Evolutionary conservation across 208 protist genomes (phyloP), one percentile per base, ranked within the genome.

Genomic region (Wallacemonas sp.): DNA sequence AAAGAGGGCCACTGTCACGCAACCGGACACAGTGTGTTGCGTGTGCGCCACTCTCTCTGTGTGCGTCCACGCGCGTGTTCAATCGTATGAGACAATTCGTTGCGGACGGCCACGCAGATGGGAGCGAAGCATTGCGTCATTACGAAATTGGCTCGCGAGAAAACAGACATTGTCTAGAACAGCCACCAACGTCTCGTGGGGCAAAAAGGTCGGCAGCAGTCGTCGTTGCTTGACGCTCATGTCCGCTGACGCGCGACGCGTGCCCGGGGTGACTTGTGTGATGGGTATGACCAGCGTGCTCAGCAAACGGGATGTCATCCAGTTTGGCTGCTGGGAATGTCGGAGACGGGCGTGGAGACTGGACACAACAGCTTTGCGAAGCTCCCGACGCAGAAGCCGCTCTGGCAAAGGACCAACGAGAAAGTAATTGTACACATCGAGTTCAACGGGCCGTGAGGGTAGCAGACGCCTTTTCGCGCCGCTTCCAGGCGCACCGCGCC

Each of bases 151-250:
- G 58, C 83, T 81, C 9, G 84, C 82, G 29, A 90, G 49, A 47
- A 81, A 87, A 67, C 87, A 93, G 6, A 79, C 73, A 62, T 93
- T 93, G 61, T 90, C 74, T 27, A 90, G 52, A 14, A 90, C 76
- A 11, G 71, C 61, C 16, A 49, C 46, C 34, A 75, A 74, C 17
- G 69, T 72, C 30, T 43, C 44, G 0, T 65, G 27, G 0, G 74
- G 61, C 19, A 93, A 63, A 63, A 93, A 86, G 5, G 38, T 36
- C 8, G 78, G 74, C 38, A 78, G 34, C 21, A 41, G 16, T 6
- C n/a, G n/a, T n/a, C n/a, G n/a, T n/a, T n/a, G n/a, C n/a, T n/a
- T n/a, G n/a, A n/a, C n/a, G n/a, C n/a, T n/a, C n/a, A n/a, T n/a
- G n/a, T n/a, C n/a, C n/a, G n/a, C 23, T 44, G 16, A 24, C 29